These are phyloP conservation scores for Seiridium unicorne DNA, from an alignment of 2,329 filamentous ascomycete species.

Conservation along the genomic window DNA sequence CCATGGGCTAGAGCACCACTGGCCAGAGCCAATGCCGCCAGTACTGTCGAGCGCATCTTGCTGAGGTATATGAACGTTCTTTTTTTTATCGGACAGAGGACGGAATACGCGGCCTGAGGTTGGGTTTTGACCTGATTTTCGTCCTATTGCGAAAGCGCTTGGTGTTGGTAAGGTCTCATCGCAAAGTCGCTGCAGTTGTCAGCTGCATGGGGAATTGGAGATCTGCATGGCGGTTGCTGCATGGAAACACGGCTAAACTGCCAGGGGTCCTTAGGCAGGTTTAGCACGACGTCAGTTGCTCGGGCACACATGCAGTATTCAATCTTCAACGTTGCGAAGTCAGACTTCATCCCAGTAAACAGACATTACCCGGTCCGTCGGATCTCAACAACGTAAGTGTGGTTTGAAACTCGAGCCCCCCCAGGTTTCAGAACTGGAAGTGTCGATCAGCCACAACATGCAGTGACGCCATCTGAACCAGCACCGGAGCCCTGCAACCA, in stretches of 20 bases:
- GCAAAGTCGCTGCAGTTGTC: neutral
- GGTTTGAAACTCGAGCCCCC: no score
- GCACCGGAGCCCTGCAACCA: no score
- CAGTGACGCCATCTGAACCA: no score
- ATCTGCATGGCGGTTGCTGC: neutral
- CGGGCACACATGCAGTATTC: neutral
- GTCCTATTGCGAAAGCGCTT: no score
- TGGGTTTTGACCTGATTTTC: no score
- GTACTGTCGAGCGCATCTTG: conserved; percentile 28
- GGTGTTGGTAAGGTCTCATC: neutral
- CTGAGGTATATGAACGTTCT: neutral
- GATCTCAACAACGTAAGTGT: no score
- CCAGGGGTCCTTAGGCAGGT: neutral
- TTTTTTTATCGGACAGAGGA: no score
- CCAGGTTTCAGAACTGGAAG: no score
- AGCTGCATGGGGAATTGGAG: neutral
- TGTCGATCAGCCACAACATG: no score
- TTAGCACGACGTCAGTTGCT: neutral
- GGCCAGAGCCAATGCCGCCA: conserved; percentile 38
- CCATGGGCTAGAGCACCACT: conserved; percentile 51
- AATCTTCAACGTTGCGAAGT: neutral
- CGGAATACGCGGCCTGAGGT: no score
- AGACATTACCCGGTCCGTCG: no score
- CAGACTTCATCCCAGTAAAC: no score
- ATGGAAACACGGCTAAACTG: neutral